phyloP scores from a whole-genome alignment of 495 filamentous ascomycete genomes.

The Pseudoneurospora amorphoporcata region DNA sequence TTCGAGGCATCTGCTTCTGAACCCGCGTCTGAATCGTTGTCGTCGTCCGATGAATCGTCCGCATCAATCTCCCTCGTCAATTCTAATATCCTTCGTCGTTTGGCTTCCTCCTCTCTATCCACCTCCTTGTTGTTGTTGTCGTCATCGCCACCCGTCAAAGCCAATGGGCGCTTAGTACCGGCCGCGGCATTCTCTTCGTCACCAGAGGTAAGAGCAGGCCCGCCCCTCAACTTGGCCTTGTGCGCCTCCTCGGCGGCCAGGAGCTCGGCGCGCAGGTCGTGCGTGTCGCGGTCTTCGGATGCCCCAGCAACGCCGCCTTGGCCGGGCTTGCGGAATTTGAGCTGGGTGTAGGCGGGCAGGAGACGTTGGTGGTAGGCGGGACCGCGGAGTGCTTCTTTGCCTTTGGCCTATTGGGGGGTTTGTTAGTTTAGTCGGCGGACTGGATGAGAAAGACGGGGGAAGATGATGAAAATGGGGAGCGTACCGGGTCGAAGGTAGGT shows the following conservation, averaged over 20 bases:
- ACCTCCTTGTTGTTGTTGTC: constrained; percentile 42
- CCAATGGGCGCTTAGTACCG: constrained; percentile 56
- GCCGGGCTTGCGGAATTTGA: constrained; percentile 81
- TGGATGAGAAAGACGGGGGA: not conserved
- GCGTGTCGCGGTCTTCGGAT: constrained; percentile 45
- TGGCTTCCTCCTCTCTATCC: constrained; percentile 56
- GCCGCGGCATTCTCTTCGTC: constrained; percentile 27
- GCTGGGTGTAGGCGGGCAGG: constrained; percentile 79
- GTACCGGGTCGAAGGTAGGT: constrained; percentile 87
- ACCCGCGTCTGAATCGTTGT: constrained; percentile 43
- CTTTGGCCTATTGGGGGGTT: constrained; percentile 54
- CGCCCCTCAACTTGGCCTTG: constrained; percentile 72
- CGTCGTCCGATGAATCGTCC: constrained; percentile 60
- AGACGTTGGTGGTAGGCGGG: constrained; percentile 95
- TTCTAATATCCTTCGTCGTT: constrained; percentile 77
- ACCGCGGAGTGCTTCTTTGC: constrained; percentile 89
- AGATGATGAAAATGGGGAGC: constrained; percentile 7
- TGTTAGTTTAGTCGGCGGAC: constrained; percentile 7
- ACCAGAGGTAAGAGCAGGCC: constrained; percentile 23
- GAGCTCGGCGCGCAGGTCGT: constrained; percentile 86
- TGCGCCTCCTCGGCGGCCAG: constrained; percentile 79
- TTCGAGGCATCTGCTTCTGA: constrained; percentile 7
- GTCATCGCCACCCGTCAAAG: constrained; percentile 25
- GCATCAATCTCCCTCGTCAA: constrained; percentile 86
- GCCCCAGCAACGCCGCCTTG: constrained; percentile 66